Percentiles rank a stretch among this genome's conserved stretches.
These are phyloP conservation scores for Coelastrella sp. DNA, from an alignment of 139 green algal genomes.

Conservation along the genomic window DNA sequence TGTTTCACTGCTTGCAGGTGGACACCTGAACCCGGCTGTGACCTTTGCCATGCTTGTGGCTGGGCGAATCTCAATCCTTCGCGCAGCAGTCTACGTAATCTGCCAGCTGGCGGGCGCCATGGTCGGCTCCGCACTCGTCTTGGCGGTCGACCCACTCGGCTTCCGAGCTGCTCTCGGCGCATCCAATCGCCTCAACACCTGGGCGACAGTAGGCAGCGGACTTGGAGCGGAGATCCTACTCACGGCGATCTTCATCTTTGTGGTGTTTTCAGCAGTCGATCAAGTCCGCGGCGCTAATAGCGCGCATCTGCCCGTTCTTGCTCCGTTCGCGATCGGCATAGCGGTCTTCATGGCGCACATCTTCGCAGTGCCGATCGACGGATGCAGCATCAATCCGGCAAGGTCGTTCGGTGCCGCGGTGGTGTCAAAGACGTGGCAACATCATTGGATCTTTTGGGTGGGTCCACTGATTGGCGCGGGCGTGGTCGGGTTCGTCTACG, in stretches of 20 bases:
- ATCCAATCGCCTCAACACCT: conserved; percentile 16
- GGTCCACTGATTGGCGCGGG: conserved; percentile 16
- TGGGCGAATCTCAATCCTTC: neutral
- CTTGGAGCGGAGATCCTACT: conserved; percentile 20
- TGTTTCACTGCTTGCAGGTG: neutral
- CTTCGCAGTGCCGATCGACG: conserved; percentile 33
- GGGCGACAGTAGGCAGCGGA: neutral
- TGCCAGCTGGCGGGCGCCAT: conserved; percentile 32
- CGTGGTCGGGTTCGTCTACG: conserved; percentile 12
- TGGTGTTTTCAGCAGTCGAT: conserved; percentile 33
- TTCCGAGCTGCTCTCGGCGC: conserved; percentile 24
- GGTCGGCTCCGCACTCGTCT: conserved; percentile 25
- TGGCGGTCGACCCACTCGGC: neutral
- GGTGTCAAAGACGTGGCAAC: neutral
- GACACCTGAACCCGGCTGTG: conserved; percentile 27
- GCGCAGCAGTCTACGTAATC: conserved; percentile 1
- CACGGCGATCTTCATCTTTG: conserved; percentile 31
- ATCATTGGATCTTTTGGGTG: conserved; percentile 46
- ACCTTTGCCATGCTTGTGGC: conserved; percentile 27
- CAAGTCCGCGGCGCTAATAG: neutral
- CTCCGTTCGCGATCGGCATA: conserved; percentile 34
- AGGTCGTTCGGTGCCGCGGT: conserved; percentile 39
- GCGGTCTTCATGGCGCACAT: conserved; percentile 6
- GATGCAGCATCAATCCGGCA: conserved; percentile 30
- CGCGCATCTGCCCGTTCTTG: conserved; percentile 38